Evolutionary conservation across 768 basidiomycete species (phyloP).

Genomic region (Tulasnella sp.): DNA sequence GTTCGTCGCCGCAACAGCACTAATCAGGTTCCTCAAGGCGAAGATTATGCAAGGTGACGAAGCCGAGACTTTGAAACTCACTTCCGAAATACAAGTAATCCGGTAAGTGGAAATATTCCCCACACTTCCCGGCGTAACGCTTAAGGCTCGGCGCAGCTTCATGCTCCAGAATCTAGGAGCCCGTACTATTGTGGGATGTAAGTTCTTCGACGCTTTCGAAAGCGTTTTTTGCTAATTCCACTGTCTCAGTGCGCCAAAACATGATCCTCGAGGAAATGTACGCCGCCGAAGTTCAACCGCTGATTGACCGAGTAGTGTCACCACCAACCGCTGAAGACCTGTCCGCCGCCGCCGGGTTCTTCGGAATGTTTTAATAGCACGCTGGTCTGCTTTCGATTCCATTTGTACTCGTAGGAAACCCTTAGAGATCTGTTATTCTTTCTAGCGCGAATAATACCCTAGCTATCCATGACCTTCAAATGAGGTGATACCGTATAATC

Average conservation of each 20-base stretch:
- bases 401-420: conserved; percentile 11
- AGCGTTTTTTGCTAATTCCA: neutral
- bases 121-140: neutral
- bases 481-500: conserved; percentile 52
- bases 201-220: neutral
- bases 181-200: conserved; percentile 20
- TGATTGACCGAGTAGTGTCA: conserved; percentile 9
- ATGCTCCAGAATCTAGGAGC: conserved; percentile 25
- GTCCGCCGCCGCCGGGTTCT: neutral
- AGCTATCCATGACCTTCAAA: conserved; percentile 33
- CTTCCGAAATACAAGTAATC: conserved; percentile 64
- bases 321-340: neutral
- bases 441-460: conserved; percentile 1
- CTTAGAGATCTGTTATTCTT: conserved; percentile 14
- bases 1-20: conserved; percentile 64
- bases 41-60: conserved; percentile 55
- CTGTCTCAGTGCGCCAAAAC: conserved; percentile 11
- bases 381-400: neutral
- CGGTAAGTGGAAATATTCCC: conserved; percentile 44
- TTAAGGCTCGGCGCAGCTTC: conserved; percentile 1
- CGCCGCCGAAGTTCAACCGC: conserved; percentile 12
- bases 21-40: conserved; percentile 63
- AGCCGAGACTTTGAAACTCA: conserved; percentile 58
- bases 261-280: conserved; percentile 25
- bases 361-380: conserved; percentile 1